Base-by-base conservation (phyloP, 75 land plant species). In the Selaginella tamariscina region DNA sequence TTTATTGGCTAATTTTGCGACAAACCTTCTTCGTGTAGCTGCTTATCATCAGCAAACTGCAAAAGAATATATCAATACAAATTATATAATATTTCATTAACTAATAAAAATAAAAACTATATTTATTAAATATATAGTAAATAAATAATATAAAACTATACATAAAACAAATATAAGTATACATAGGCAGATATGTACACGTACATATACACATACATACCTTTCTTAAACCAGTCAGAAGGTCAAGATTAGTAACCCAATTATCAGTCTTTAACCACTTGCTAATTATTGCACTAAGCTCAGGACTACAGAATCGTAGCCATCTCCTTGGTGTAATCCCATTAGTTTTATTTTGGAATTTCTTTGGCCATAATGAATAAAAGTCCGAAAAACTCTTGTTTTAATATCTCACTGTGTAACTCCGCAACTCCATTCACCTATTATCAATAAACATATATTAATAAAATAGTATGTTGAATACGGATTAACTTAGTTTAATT, bases 401-500 rank as follows among this genome's bases (percentile, higher is more conserved):
- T 85, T 15, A 91, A 70, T 44, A 95, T 84, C 67, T 87, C 92
- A 69, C 87, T 87, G 68, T 95, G 99, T 9, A 95, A 65, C 68
- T 85, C 83, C 26, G 97, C 99, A 32, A 95, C 97, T 55, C 99
- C 99, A 76, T 95, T 95, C n/a, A 95, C 90, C 96, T 89, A 69
- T 56, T 68, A 30, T 28, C 20, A 13, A 39, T 39, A 39, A 39
- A 5, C 49, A 39, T 39, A 39, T 5, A 39, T 39, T 39, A 5
- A 15, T 39, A 39, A 39, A 39, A 5, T n/a, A n/a, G n/a, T n/a
- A n/a, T n/a, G n/a, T n/a, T n/a, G n/a, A n/a, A n/a, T n/a, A n/a
- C n/a, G n/a, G n/a, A n/a, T n/a, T n/a, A n/a, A n/a, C n/a, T n/a
- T n/a, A n/a, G n/a, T n/a, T n/a, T n/a, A n/a, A n/a, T n/a, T n/a